A percentile compares a stretch with the other conserved stretches of the same genome.
These are phyloP conservation scores for Boletellus deceptivus DNA, from an alignment of 1,284 basidiomycete genomes.

Conservation along the genomic window DNA sequence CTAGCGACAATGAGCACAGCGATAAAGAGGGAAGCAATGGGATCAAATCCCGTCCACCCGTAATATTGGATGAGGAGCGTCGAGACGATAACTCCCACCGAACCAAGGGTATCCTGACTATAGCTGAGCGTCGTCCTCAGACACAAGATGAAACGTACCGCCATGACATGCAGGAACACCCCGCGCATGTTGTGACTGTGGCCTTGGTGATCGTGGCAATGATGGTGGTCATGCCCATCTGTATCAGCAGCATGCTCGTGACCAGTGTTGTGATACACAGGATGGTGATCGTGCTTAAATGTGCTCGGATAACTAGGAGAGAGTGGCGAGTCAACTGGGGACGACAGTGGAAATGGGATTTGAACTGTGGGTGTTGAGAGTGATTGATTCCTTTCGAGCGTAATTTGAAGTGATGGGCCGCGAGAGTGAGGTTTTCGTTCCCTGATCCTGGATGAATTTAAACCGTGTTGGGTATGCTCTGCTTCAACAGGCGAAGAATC, in stretches of 20 bases:
- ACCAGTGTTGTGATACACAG: constrained; percentile 23
- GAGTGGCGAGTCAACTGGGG: constrained; percentile 34
- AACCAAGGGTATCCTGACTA: constrained; percentile 78
- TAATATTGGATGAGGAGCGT: constrained; percentile 95
- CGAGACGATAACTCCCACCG: constrained; percentile 98
- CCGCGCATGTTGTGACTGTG: constrained; percentile 99
- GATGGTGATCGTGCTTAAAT: constrained; percentile 32
- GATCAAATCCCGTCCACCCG: constrained; percentile 99
- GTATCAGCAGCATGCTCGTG: constrained; percentile 47
- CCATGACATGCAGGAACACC: constrained; percentile 94
- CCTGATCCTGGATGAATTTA: constrained; percentile 23
- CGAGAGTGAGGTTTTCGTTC: constrained; percentile 35
- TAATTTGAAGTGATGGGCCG: constrained; percentile 33
- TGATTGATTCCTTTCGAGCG: constrained; percentile 37
- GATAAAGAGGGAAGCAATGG: constrained; percentile 96
- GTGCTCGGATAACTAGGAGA: constrained; percentile 36
- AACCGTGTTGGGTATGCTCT: constrained; percentile 7
- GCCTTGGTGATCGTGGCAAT: constrained; percentile 60
- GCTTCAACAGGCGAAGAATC: constrained; percentile 16
- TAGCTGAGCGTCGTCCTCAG: constrained; percentile 14
- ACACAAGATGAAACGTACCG: constrained; percentile 48
- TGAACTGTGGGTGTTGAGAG: constrained; percentile 71
- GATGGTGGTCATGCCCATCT: constrained; percentile 38
- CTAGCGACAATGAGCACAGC: constrained; percentile 93
- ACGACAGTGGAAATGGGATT: constrained; percentile 56